Conservation (phyloP, 352 stramenopile genomes). For the Aphanomyces stellatus region DNA sequence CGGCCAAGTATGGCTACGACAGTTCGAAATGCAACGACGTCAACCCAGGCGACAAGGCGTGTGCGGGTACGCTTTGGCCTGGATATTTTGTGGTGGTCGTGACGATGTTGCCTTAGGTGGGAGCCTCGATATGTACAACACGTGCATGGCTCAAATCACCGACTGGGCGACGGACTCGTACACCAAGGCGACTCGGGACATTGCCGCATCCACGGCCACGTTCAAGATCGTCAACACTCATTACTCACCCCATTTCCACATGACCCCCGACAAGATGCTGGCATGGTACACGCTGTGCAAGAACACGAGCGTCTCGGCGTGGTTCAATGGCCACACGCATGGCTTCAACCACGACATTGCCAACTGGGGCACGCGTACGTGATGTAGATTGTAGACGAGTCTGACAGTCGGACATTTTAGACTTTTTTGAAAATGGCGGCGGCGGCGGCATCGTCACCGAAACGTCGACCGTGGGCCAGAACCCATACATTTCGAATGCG, state of each 20-base stretch:
- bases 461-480: conserved; percentile 21
- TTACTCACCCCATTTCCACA: conserved; percentile 67
- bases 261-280: conserved; percentile 54
- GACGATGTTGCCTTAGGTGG: conserved; percentile 22
- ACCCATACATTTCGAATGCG: conserved; percentile 6
- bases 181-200: conserved; percentile 39
- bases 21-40: conserved; percentile 35
- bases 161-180: conserved; percentile 51
- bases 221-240: conserved; percentile 71
- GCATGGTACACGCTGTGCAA: conserved; percentile 47
- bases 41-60: conserved; percentile 39
- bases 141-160: conserved; percentile 47
- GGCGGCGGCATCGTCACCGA: conserved; percentile 65
- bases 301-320: conserved; percentile 43
- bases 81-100: too few relatives aligned
- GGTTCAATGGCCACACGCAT: conserved; percentile 69
- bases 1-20: conserved; percentile 47
- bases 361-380: conserved; percentile 49
- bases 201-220: conserved; percentile 41
- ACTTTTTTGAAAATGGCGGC: conserved; percentile 65
- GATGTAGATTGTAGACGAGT: background rate
- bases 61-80: conserved; percentile 28
- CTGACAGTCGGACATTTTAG: background rate
- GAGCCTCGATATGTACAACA: conserved; percentile 46
- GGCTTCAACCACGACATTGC: conserved; percentile 66